These are phyloP conservation scores for Ascocoryne sarcoides DNA, from an alignment of 2,329 filamentous ascomycete species.

Conservation along the genomic window DNA sequence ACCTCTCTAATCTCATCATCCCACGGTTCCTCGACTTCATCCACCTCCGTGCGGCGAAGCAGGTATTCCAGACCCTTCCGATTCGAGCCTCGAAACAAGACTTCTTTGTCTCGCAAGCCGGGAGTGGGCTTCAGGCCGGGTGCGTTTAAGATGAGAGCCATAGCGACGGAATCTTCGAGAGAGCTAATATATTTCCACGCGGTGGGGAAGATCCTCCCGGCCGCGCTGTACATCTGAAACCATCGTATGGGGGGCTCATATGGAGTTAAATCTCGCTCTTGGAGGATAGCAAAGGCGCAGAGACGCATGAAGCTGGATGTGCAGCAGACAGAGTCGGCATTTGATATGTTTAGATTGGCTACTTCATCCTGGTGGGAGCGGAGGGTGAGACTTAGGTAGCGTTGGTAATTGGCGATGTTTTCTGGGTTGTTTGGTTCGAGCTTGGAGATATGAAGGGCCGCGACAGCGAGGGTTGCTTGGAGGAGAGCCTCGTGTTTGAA, in stretches of 20 bases:
- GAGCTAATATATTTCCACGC: constrained; percentile 12
- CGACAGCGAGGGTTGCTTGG: constrained; percentile 15
- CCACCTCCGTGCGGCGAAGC: constrained; percentile 5
- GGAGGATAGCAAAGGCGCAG: constrained; percentile 13
- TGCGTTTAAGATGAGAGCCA: constrained; percentile 7
- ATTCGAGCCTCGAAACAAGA: constrained; percentile 10
- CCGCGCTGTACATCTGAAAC: constrained; percentile 11
- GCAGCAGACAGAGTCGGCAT: constrained; percentile 15
- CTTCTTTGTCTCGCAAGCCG: constrained; percentile 3
- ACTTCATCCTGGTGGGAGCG: constrained; percentile 14
- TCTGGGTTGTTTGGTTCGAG: constrained; percentile 8
- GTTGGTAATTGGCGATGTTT: constrained; percentile 7
- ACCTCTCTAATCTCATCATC: constrained; percentile 8
- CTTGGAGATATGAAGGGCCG: constrained; percentile 15
- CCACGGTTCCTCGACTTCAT: constrained; percentile 13
- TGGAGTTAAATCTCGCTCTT: constrained; percentile 8
- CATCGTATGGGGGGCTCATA: constrained; percentile 16
- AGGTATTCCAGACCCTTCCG: constrained; percentile 9
- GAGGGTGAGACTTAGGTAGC: constrained; percentile 15
- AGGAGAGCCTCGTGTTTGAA: constrained; percentile 14
- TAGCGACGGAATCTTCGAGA: constrained; percentile 8
- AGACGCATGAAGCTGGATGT: constrained; percentile 12
- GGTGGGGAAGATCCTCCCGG: constrained; percentile 8
- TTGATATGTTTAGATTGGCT: constrained; percentile 5
- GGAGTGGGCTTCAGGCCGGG: constrained; percentile 3